phyloP scores from a whole-genome alignment of 345 rosid species.

The Eucalyptus victrix region DNA sequence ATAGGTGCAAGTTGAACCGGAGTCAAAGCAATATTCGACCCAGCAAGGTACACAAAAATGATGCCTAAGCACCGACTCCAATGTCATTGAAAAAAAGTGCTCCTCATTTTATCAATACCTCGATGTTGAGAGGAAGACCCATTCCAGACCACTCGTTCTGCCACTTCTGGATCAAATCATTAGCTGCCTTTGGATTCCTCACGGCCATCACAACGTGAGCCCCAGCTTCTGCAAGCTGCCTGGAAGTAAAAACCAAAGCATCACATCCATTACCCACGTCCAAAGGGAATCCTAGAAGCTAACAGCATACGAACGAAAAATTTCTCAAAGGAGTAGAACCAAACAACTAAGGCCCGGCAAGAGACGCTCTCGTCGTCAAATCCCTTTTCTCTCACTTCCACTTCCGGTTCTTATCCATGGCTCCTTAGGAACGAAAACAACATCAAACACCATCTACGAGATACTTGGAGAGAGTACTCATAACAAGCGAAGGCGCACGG shows the following conservation, averaged over 20 bases:
- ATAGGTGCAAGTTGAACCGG: neutral
- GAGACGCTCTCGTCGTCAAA: neutral
- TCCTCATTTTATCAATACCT: constrained; percentile 19
- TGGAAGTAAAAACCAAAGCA: neutral
- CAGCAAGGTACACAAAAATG: neutral
- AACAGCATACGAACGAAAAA: neutral
- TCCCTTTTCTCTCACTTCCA: neutral
- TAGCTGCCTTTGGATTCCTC: constrained; percentile 67
- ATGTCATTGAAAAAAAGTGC: neutral
- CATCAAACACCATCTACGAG: neutral
- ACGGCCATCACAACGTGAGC: constrained; percentile 98
- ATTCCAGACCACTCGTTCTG: constrained; percentile 59
- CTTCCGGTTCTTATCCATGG: neutral
- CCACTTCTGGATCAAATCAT: constrained; percentile 70
- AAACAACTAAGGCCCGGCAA: neutral
- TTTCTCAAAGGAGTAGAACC: neutral
- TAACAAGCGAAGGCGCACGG: neutral
- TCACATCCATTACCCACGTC: neutral
- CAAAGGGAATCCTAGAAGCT: neutral
- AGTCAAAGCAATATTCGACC: neutral
- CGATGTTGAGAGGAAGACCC: constrained; percentile 72
- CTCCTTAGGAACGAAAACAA: neutral
- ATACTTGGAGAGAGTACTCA: neutral
- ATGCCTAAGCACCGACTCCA: neutral
- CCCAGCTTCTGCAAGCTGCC: constrained; percentile 95